Evolutionary conservation across 2,329 filamentous ascomycete species (phyloP).

Genomic region (Sordariomycetes sp.): DNA sequence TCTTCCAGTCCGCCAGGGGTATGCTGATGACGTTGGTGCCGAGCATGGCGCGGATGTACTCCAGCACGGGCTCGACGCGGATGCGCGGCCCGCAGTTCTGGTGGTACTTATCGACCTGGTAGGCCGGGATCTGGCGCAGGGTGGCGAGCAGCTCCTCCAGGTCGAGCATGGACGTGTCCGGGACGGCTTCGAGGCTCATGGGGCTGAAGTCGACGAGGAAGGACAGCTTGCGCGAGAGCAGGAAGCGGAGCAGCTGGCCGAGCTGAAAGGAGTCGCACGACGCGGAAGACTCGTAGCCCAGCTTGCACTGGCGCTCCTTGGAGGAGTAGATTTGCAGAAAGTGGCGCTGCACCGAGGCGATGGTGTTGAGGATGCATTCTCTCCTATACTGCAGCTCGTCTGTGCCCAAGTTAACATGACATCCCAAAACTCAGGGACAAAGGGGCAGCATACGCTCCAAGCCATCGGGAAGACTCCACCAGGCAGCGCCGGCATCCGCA

Average conservation of each 20-base stretch:
- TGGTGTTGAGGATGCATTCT: conserved; percentile 56
- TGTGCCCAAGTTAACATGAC: conserved; percentile 15
- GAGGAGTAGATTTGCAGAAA: conserved; percentile 61
- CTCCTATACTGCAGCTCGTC: conserved; percentile 60
- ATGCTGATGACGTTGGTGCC: conserved; percentile 35
- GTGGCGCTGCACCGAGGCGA: conserved; percentile 61
- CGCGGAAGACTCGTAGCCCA: conserved; percentile 63
- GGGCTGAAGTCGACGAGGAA: conserved; percentile 48
- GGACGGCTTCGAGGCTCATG: conserved; percentile 31
- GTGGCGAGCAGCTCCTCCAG: conserved; percentile 50
- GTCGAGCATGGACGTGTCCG: conserved; percentile 45
- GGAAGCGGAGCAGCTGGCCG: conserved; percentile 67
- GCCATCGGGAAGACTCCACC: conserved; percentile 65
- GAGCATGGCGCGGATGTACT: conserved; percentile 52
- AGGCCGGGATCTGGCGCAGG: conserved; percentile 58
- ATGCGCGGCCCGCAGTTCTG: conserved; percentile 63
- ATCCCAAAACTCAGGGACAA: no score
- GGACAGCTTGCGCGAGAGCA: conserved; percentile 51
- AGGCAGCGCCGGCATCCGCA: conserved; percentile 32
- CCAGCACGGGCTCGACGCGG: conserved; percentile 55
- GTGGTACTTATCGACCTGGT: conserved; percentile 68
- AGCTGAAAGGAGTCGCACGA: conserved; percentile 73
- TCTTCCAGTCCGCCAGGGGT: conserved; percentile 35
- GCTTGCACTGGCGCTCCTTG: conserved; percentile 57
- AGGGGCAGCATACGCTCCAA: conserved; percentile 47